Evolutionary conservation across 2,329 filamentous ascomycete genomes (phyloP).

Genomic region (Pleomassaria siparia): DNA sequence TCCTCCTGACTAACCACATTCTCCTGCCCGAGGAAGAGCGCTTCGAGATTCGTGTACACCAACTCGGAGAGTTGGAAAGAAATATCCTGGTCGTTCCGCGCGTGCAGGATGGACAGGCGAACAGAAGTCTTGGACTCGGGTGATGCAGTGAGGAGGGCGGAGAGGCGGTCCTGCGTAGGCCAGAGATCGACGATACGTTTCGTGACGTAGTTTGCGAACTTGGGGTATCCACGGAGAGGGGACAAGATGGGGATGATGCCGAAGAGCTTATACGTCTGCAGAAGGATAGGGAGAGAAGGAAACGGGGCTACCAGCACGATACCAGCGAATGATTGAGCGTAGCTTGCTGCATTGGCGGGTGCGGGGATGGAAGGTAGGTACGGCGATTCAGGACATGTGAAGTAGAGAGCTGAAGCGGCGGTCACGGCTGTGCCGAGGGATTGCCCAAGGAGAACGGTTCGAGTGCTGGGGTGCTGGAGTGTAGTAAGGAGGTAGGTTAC

Average conservation of each 20-base stretch:
- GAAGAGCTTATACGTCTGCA: constrained; percentile 76
- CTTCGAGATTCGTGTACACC: constrained; percentile 28
- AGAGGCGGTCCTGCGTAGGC: constrained; percentile 69
- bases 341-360: constrained; percentile 4
- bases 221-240: constrained; percentile 69
- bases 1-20: constrained; percentile 26
- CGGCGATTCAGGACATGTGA: constrained; percentile 47
- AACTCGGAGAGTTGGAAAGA: constrained; percentile 65
- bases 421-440: constrained; percentile 86
- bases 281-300: constrained; percentile 69
- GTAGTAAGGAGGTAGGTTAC: constrained; percentile 71
- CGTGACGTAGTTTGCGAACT: constrained; percentile 62
- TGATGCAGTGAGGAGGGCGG: constrained; percentile 55
- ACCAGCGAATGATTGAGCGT: constrained; percentile 69
- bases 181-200: constrained; percentile 75
- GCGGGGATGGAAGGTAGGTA: constrained; percentile 20
- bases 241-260: constrained; percentile 78
- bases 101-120: constrained; percentile 74
- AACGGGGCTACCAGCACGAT: constrained; percentile 81
- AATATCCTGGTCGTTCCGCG: constrained; percentile 80
- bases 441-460: constrained; percentile 81
- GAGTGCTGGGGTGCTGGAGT: constrained; percentile 65
- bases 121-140: constrained; percentile 39
- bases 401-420: constrained; percentile 71
- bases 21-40: constrained; percentile 31